Evolutionary conservation across 495 filamentous ascomycete genomes (phyloP), one percentile per base, ranked within the genome.

Genomic region (Acidomyces sp.): DNA sequence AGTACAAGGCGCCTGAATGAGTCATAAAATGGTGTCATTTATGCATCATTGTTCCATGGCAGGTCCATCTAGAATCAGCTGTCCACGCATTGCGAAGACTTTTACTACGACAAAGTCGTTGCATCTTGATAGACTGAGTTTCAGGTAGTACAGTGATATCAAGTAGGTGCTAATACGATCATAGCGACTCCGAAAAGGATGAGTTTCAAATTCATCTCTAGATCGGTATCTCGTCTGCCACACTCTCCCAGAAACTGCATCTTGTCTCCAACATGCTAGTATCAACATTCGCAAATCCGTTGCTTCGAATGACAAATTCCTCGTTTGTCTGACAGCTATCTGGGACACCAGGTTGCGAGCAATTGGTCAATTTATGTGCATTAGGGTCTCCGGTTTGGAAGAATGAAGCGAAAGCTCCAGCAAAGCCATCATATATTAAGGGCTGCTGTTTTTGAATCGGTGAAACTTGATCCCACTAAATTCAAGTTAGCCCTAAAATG

Each of bases 301-400:
- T 44, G 16, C 49, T 46, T 11, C 52, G 43, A 49, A 76, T 62
- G 3, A 74, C 65, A 54, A 72, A 75, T 50, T 77, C 63, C 33
- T 63, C 39, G 0, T 62, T 61, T 0, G 55, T 64, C 4, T 32
- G 31, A 5, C 48, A 31, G 15, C 67, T 43, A 21, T 55, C 51
- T 9, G 73, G 71, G 17, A 75, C 68, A 12, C 64, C 64, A 1
- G 55, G 52, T 26, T 62, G 50, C 33, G 57, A 59, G 4, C 37
- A 40, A 37, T 63, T 56, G 2, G 72, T 78, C 36, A 77, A 51
- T 46, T 75, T 76, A 43, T 71, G 61, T 11, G 62, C 59, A 46
- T 77, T 77, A 3, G 74, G 71, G 50, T 75, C 62, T 2, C 72
- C 73, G 0, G 69, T 76, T 40, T 67, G 58, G 40, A 77, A 68